Percentiles rank a stretch among this genome's conserved stretches.
phyloP scores from a whole-genome alignment of 495 filamentous ascomycete genomes.

The Cercophora newfieldiana region DNA sequence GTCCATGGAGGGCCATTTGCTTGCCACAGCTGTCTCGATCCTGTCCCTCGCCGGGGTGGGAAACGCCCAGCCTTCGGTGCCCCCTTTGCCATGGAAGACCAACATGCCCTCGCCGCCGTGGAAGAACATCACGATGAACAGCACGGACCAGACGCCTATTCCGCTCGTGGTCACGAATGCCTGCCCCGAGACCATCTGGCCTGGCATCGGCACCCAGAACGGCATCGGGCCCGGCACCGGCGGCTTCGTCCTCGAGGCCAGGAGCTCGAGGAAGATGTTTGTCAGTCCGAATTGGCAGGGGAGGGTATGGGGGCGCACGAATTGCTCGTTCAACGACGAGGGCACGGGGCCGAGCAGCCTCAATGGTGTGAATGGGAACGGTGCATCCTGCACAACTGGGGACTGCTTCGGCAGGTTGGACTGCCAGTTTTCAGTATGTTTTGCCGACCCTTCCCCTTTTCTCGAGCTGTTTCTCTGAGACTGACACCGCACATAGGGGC shows the following conservation, averaged over 20 bases:
- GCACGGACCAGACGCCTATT: conserved; percentile 34
- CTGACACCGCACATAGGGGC: conserved; percentile 45
- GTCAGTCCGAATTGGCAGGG: conserved; percentile 74
- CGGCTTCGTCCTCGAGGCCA: conserved; percentile 63
- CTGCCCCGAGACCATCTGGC: conserved; percentile 68
- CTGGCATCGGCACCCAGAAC: conserved; percentile 66
- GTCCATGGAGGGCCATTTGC: background rate
- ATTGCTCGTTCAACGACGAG: conserved; percentile 68
- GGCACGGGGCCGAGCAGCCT: conserved; percentile 54
- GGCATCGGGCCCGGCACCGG: conserved; percentile 60
- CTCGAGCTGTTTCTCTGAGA: background rate
- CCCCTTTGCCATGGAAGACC: background rate
- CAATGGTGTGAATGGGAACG: conserved; percentile 54
- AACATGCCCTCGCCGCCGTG: background rate
- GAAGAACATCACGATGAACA: conserved; percentile 13
- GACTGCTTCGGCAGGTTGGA: conserved; percentile 69
- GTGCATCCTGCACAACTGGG: conserved; percentile 66
- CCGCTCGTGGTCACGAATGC: conserved; percentile 62
- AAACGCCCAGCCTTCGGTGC: background rate
- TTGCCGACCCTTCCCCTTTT: background rate
- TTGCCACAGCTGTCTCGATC: background rate
- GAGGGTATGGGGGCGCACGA: conserved; percentile 77
- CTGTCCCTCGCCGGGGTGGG: background rate
- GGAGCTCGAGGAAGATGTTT: conserved; percentile 49
- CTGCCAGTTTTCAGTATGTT: conserved; percentile 62